Evolutionary conservation across 2,329 filamentous ascomycete genomes (phyloP).

Genomic region (Golovinomyces cichoracearum): DNA sequence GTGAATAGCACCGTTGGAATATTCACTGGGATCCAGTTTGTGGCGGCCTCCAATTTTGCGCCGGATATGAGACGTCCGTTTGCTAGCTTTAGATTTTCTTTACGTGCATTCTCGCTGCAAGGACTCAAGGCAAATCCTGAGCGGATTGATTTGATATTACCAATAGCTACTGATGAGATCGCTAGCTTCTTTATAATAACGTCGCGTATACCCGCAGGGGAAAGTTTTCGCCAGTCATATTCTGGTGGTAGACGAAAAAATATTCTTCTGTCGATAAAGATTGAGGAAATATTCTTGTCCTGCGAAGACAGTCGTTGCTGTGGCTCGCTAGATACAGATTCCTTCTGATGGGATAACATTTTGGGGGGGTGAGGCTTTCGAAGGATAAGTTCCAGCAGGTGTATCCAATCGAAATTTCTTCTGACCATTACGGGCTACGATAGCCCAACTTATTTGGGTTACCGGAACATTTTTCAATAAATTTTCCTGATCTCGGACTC

Average conservation of each 20-base stretch:
- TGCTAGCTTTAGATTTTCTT: neutral
- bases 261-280: neutral
- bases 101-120: neutral
- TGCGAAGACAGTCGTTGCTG: too few relatives aligned
- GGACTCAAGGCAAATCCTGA: neutral
- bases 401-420: neutral
- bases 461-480: too few relatives aligned
- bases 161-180: neutral
- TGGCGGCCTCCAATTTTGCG: neutral
- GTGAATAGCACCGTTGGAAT: neutral
- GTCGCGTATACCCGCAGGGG: neutral
- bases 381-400: neutral
- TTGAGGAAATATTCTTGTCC: too few relatives aligned
- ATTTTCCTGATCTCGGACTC: too few relatives aligned
- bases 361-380: too few relatives aligned
- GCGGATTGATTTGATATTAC: neutral
- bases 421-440: neutral
- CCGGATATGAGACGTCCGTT: neutral
- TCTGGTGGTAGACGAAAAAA: neutral
- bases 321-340: too few relatives aligned
- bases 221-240: too few relatives aligned
- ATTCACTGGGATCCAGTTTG: neutral
- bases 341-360: too few relatives aligned
- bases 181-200: neutral
- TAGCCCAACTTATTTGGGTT: neutral